Evolutionary conservation across 108 stramenopile species (phyloP), one percentile per base, ranked within the genome.

Genomic region (Thalassiosira profunda): DNA sequence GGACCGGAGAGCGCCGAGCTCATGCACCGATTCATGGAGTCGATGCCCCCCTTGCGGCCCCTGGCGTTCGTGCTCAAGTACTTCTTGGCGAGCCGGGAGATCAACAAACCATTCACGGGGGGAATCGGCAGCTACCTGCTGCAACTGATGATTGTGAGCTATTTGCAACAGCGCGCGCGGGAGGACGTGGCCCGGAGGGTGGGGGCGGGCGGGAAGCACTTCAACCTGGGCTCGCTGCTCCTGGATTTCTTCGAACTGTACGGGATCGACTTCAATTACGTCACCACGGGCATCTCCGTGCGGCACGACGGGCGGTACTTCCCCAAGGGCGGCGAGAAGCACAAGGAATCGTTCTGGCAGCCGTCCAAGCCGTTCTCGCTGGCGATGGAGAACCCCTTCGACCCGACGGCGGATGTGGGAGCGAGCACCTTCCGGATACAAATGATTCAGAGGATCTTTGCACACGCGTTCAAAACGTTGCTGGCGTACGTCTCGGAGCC

Each of bases 101-200:
- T 97, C 29, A 97, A 98, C 68, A 93, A 98, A 58, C 97, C 98
- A 3, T 99, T 91, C 62, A 86, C 85, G 11, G 98, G 98, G 0
- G 98, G 98, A 8, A 75, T 98, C 9, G 98, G 98, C 23, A 90
- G 89, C 20, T 99, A 93, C 54, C 54, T 98, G 59, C 55, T 98
- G 23, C 94, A 94, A 68, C 56, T 96, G 51, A 93, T 97, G 90
- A 88, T 96, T 60, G 81, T 97, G 0, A 79, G 86, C 11, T 96
- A 88, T 58, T 67, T 97, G 29, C 98, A 98, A 61, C 84, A 92
- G 69, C 65, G 90, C 0, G 79, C 83, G 24, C 73, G 89, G 17
- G 76, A 86, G 24, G 80, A 65, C 48, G 30, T 70, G 23, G 35
- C 58, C 30, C 26, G 47, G 11, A 48, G 67, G 17, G 38, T 53